Evolutionary conservation across 768 basidiomycete species (phyloP), one percentile per base, ranked within the genome.

Genomic region (Termitomyces sp.): DNA sequence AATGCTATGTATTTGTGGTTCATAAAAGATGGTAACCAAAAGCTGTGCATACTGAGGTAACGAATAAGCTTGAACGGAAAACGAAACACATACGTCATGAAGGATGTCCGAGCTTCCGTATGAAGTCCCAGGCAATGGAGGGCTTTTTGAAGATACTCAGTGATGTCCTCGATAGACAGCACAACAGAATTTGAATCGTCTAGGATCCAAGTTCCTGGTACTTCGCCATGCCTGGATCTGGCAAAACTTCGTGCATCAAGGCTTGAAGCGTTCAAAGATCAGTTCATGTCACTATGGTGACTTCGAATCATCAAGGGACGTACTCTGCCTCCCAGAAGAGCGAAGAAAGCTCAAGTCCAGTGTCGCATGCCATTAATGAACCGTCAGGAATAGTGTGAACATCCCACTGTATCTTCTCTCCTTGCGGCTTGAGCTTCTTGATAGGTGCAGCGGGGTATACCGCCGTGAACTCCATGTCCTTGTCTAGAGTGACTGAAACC

Each of bases 1-100:
- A 82, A 67, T 2, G 75, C 76, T 48, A 81, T 61, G 55, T 74
- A 60, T 22, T 68, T 64, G 63, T 79, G 71, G 55, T 71, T 75
- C 36, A 71, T 61, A 39, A 81, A 61, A 12, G 68, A 64, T 0
- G 78, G 78, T 16, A 79, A 72, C 79, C 79, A 81, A 61, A 74
- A 80, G 27, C 72, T 73, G 56, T 44, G 10, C 55, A 42, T 22
- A 10, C 16, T 42, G 7, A 49, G 47, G n/a, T 46, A 29, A 52
- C 39, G 51, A n/a, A 44, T 32, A 13, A 5, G n/a, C 27, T 34
- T 22, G 18, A n/a, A 53, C 8, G 1, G 3, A 20, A 41, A 26
- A 16, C 13, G 20, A 22, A 32, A 36, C 1, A 63, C 71, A 24
- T 58, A 77, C 72, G 77, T 79, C 59, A 81, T 75, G 64, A 81